Evolutionary conservation across 768 basidiomycete genomes (phyloP).

Genomic region (Trametes elegans): DNA sequence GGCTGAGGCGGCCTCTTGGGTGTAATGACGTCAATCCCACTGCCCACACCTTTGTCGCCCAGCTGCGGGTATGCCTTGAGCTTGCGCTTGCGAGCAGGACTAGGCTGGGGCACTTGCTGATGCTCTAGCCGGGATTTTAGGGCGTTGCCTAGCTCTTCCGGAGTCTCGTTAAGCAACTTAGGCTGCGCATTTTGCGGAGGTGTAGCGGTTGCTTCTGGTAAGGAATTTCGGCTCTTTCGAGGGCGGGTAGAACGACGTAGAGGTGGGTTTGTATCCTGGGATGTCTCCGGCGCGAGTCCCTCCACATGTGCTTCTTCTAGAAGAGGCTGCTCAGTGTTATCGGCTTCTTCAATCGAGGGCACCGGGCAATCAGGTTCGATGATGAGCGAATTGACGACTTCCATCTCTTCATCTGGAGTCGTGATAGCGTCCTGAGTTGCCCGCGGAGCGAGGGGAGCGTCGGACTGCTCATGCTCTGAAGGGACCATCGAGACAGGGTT

Average conservation of each 20-base stretch:
- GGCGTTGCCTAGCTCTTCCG: neutral
- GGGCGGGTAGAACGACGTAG: conserved; percentile 20
- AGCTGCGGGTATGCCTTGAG: neutral
- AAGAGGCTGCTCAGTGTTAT: neutral
- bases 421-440: neutral
- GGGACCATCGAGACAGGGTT: neutral
- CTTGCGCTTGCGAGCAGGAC: conserved; percentile 15
- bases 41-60: neutral
- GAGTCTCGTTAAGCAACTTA: neutral
- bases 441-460: neutral
- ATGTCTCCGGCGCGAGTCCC: neutral
- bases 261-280: conserved; percentile 7
- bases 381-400: conserved; percentile 8
- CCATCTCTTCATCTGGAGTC: conserved; percentile 12
- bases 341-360: neutral
- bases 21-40: neutral
- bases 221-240: conserved; percentile 12
- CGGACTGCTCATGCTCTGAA: neutral
- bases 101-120: neutral
- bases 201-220: conserved; percentile 1
- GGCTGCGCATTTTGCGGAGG: neutral
- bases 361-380: neutral
- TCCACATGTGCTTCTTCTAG: neutral
- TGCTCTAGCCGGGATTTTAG: neutral
- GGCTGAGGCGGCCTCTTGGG: neutral